Percentiles rank a stretch among this genome's conserved stretches.
These are phyloP conservation scores for Phialemonium atrogriseum DNA, from an alignment of 2,329 filamentous ascomycete species.

Conservation along the genomic window DNA sequence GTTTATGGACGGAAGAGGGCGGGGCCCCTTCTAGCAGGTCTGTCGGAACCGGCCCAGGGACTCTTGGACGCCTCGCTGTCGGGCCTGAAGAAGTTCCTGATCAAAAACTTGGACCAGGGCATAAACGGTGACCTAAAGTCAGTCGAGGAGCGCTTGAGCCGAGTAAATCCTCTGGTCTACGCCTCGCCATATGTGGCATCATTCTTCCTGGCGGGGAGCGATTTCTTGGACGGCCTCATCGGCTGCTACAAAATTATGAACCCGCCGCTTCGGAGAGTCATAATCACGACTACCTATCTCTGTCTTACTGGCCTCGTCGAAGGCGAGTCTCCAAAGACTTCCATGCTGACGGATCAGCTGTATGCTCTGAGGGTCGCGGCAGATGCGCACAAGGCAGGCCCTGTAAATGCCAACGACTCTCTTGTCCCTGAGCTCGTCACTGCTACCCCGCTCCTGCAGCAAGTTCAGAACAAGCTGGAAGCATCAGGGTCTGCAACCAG, in stretches of 20 bases:
- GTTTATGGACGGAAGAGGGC: conserved; percentile 58
- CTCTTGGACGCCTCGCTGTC: conserved; percentile 47
- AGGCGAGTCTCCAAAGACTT: conserved; percentile 58
- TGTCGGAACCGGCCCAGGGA: conserved; percentile 44
- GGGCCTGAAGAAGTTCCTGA: conserved; percentile 52
- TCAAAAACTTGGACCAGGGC: conserved; percentile 54
- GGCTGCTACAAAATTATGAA: conserved; percentile 58
- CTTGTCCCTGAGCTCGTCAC: conserved; percentile 78
- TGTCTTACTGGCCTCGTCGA: conserved; percentile 65
- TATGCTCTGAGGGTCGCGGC: conserved; percentile 70
- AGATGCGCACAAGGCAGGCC: conserved; percentile 51
- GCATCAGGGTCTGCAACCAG: conserved; percentile 38
- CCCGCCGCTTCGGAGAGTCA: conserved; percentile 52
- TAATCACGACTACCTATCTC: conserved; percentile 68
- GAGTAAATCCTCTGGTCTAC: conserved; percentile 56
- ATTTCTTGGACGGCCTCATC: conserved; percentile 73
- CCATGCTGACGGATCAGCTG: conserved; percentile 72
- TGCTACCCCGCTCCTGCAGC: conserved; percentile 64
- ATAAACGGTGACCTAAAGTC: conserved; percentile 44
- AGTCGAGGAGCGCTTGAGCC: conserved; percentile 45
- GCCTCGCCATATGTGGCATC: conserved; percentile 47
- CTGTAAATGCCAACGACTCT: conserved; percentile 53
- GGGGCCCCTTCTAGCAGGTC: conserved; percentile 35
- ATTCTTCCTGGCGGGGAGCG: conserved; percentile 73
- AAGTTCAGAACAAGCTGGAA: conserved; percentile 48